These are phyloP conservation scores for Sphaerulina musiva DNA, from an alignment of 2,329 filamentous ascomycete genomes.

Conservation along the genomic window DNA sequence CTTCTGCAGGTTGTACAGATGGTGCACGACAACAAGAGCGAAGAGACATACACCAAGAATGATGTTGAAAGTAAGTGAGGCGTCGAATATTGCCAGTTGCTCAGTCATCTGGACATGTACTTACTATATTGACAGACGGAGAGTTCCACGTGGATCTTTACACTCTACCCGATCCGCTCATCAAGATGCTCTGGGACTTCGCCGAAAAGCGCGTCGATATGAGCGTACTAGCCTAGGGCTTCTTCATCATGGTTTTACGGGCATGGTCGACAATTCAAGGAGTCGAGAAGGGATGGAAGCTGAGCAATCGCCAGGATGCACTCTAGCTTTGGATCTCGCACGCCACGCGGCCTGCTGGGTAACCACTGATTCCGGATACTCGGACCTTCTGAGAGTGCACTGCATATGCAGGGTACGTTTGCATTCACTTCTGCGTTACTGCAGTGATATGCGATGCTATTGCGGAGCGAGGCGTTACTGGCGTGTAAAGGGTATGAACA, in stretches of 20 bases:
- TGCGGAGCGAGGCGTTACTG: background rate
- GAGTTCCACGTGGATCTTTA: constrained; percentile 98
- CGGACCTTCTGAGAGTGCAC: background rate
- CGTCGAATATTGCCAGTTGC: background rate
- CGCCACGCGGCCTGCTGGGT: no score
- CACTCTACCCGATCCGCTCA: constrained; percentile 82
- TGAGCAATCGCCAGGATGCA: no score
- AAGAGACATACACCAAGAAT: constrained; percentile 94
- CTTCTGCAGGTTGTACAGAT: constrained; percentile 91
- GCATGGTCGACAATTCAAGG: no score
- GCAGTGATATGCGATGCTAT: background rate
- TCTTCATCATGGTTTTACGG: no score
- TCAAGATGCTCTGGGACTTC: constrained; percentile 95
- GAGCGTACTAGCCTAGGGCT: constrained; percentile 22
- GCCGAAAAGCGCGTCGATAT: constrained; percentile 40
- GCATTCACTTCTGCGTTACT: background rate
- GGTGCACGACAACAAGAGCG: constrained; percentile 93
- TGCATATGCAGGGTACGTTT: background rate
- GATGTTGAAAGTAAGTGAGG: constrained; percentile 71
- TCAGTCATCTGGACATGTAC: constrained; percentile 1
- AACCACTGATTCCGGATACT: background rate
- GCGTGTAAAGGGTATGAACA: background rate
- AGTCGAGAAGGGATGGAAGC: no score
- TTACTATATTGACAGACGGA: constrained; percentile 54
- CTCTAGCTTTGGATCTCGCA: no score